Base-by-base conservation (phyloP, 495 filamentous ascomycete genomes). In the Coniosporium apollinis region DNA sequence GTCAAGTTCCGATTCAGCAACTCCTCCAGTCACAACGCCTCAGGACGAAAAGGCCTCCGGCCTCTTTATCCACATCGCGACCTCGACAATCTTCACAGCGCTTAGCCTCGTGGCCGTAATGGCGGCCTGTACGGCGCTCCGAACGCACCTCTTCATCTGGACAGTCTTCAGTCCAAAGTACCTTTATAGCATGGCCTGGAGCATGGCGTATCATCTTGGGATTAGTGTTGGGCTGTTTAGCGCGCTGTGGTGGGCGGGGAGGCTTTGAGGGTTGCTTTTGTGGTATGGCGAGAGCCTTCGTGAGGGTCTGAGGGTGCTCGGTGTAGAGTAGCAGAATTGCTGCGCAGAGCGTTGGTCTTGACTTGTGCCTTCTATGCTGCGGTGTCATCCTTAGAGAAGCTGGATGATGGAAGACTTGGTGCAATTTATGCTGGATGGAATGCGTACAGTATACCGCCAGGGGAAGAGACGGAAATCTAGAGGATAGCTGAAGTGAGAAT, bases 121-220 rank as follows among this genome's bases (percentile, higher is more conserved):
- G 84, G 71, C 66, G 18, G 83, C 91, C 19, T 99, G 91, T 51
- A 82, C 82, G 39, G 59, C 67, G 8, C 49, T 96, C 49, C 64
- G 89, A 46, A 79, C 77, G 28, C 91, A 99, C 64, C 58, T 99
- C 42, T 99, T 99, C 57, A 82, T 99, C 36, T 99, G 91, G 91
- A 96, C 85, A 0, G 91, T 99, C 19, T 99, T 99, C 56, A 85
- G 78, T 34, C 91, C 91, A 3, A 99, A 96, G 56, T 99, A 83
- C 58, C 56, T 99, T 44, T 96, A 89, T 53, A 75, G 69, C 33
- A 74, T 91, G 58, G 84, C 75, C 14, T 99, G 91, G 91, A 72
- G 69, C 44, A 39, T 81, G 33, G 76, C 68, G n/a, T 76, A 77
- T 55, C 86, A 97, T 69, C 49, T 86, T 35, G 52, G 60, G 31